phyloP scores from a whole-genome alignment of 257 asterid species.

The Orobanche coerulescens region DNA sequence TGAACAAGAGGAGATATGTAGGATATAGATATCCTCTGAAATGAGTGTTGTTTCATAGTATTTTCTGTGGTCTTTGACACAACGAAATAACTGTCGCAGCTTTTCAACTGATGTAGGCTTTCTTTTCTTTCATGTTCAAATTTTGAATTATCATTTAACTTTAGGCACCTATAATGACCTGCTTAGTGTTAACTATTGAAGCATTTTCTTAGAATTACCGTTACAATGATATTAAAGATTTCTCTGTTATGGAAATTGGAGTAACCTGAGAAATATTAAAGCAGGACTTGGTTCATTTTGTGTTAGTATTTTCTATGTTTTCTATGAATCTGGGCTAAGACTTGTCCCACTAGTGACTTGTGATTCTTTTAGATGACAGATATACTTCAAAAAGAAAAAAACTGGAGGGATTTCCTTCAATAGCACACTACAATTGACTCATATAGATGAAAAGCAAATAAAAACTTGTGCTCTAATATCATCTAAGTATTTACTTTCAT shows the following conservation, averaged over 20 bases:
- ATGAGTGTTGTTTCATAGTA: too few species aligned
- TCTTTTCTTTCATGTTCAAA: too few species aligned
- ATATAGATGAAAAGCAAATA: slow-evolving; percentile 94
- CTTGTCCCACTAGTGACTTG: slow-evolving; percentile 9
- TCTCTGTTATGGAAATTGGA: too few species aligned
- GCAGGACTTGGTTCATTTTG: too few species aligned
- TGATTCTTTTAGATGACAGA: slow-evolving; percentile 29
- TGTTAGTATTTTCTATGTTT: neutral
- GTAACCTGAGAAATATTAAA: too few species aligned
- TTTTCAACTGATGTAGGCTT: too few species aligned
- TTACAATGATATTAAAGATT: neutral
- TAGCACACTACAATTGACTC: slow-evolving; percentile 73
- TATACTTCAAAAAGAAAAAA: slow-evolving; percentile 89
- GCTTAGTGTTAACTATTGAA: neutral
- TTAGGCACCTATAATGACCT: neutral
- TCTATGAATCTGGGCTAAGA: slow-evolving; percentile 3
- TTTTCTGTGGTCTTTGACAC: too few species aligned
- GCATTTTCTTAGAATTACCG: neutral
- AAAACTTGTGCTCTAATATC: too few species aligned
- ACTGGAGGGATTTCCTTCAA: slow-evolving; percentile 96
- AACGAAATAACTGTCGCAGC: too few species aligned
- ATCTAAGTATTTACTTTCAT: too few species aligned
- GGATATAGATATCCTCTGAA: too few species aligned
- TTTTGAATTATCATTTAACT: neutral
- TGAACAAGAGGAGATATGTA: too few species aligned